Conservation (phyloP, 1,284 basidiomycete genomes). For the Meira nashicola region DNA sequence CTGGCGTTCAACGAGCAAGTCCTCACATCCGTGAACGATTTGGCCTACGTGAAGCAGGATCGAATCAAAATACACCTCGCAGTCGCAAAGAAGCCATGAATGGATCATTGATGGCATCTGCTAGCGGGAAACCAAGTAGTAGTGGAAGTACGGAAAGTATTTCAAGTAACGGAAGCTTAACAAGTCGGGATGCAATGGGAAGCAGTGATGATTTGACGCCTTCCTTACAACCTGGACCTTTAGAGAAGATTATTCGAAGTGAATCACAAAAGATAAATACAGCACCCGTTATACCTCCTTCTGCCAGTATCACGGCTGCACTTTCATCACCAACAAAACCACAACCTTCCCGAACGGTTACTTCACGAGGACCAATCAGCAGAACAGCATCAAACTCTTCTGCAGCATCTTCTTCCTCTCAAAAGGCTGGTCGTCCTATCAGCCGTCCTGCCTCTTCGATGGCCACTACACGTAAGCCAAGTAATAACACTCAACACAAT, state of each 20-base stretch:
- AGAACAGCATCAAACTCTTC: neutral
- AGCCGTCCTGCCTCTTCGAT: neutral
- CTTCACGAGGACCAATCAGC: neutral
- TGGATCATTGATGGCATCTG: neutral
- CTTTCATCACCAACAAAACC: neutral
- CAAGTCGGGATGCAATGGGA: conserved; percentile 4
- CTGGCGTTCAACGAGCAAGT: conserved; percentile 9
- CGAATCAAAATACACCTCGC: conserved; percentile 6
- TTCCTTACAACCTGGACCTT: too few relatives aligned
- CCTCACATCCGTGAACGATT: conserved; percentile 16
- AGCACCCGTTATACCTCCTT: neutral
- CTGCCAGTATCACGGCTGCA: neutral
- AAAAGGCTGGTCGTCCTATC: neutral
- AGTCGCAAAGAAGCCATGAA: neutral
- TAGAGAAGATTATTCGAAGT: too few relatives aligned
- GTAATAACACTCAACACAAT: too few relatives aligned
- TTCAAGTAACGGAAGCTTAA: neutral
- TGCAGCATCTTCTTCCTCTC: neutral
- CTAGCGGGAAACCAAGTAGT: neutral
- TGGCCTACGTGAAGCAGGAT: conserved; percentile 15
- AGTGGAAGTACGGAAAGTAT: neutral
- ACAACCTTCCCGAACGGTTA: neutral
- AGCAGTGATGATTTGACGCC: neutral
- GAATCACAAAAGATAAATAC: neutral
- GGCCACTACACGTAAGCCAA: too few relatives aligned